Conservation (phyloP, 371 early-diverging fungal genomes). For the Haplosporangium sp. region DNA sequence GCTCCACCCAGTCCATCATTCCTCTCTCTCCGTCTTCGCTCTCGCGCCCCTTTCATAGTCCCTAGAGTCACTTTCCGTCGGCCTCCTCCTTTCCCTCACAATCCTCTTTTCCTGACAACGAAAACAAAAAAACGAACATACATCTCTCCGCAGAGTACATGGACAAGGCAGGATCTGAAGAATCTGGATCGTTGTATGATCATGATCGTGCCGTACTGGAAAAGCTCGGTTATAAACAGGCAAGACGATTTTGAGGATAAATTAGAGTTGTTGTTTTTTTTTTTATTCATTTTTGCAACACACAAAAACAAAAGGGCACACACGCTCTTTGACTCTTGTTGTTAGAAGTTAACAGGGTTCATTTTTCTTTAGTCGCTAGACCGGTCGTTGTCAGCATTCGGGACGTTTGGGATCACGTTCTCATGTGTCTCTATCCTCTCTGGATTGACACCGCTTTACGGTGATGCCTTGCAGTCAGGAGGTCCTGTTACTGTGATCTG, state of each 20-base stretch:
- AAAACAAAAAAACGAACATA: neutral
- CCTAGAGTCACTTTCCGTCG: neutral
- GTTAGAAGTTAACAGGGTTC: neutral
- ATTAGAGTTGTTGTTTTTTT: neutral
- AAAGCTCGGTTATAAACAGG: constrained; percentile 71
- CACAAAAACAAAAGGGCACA: neutral
- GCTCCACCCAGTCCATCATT: neutral
- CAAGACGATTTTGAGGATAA: constrained; percentile 8
- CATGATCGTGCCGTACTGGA: constrained; percentile 63
- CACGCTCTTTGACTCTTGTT: neutral
- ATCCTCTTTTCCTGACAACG: neutral
- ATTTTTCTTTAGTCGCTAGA: constrained; percentile 71
- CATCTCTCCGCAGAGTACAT: constrained; percentile 21
- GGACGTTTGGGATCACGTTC: constrained; percentile 74
- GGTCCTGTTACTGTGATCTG: constrained; percentile 77
- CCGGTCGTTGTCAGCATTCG: constrained; percentile 70
- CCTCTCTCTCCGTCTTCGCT: neutral
- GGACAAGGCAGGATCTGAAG: constrained; percentile 43
- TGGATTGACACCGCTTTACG: constrained; percentile 71
- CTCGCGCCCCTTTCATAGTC: neutral
- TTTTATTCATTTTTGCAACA: neutral
- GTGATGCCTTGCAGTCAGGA: constrained; percentile 71
- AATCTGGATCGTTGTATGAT: constrained; percentile 46
- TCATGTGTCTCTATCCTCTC: constrained; percentile 70
- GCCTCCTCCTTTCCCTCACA: constrained; percentile 6